phyloP scores from a whole-genome alignment of 192 early-diverging fungal genomes.

The Coemansia sp. region DNA sequence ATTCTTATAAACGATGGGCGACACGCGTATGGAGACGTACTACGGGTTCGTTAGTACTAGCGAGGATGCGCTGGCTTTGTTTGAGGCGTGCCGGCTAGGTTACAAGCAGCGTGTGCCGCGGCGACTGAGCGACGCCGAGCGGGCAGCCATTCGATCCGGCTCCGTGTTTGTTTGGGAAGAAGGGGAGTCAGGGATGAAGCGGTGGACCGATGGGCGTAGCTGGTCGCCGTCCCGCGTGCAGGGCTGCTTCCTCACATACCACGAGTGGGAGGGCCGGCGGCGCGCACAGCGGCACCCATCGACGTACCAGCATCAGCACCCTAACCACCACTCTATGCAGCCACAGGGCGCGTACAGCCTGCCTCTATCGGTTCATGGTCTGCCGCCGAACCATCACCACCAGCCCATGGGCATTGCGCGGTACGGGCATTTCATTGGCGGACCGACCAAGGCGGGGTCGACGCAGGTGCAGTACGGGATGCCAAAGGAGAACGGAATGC shows the following conservation, averaged over 20 bases:
- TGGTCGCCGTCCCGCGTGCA: conserved; percentile 88
- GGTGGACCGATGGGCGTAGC: conserved; percentile 89
- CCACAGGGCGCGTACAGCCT: conserved; percentile 22
- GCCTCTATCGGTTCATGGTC: conserved; percentile 33
- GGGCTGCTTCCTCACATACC: conserved; percentile 86
- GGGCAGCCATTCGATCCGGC: conserved; percentile 75
- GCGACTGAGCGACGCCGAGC: conserved; percentile 79
- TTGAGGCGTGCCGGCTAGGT: conserved; percentile 83
- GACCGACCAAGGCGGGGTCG: conserved; percentile 51
- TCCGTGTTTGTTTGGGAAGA: conserved; percentile 93
- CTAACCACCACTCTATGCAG: conserved; percentile 34
- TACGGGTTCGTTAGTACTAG: conserved; percentile 82
- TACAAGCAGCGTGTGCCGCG: conserved; percentile 75
- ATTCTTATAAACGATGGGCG: conserved; percentile 27
- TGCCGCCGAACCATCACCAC: conserved; percentile 15
- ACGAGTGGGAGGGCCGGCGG: conserved; percentile 72
- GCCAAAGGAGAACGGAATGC: conserved; percentile 74
- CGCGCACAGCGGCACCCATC: conserved; percentile 55
- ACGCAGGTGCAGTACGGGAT: conserved; percentile 55
- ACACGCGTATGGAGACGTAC: conserved; percentile 73
- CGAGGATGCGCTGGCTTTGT: conserved; percentile 83
- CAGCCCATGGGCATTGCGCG: conserved; percentile 52
- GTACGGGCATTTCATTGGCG: conserved; percentile 54
- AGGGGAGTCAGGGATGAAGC: conserved; percentile 83
- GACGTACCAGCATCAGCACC: conserved; percentile 1